These are phyloP conservation scores for Neurospora sp. DNA, from an alignment of 495 filamentous ascomycete genomes.

Conservation along the genomic window DNA sequence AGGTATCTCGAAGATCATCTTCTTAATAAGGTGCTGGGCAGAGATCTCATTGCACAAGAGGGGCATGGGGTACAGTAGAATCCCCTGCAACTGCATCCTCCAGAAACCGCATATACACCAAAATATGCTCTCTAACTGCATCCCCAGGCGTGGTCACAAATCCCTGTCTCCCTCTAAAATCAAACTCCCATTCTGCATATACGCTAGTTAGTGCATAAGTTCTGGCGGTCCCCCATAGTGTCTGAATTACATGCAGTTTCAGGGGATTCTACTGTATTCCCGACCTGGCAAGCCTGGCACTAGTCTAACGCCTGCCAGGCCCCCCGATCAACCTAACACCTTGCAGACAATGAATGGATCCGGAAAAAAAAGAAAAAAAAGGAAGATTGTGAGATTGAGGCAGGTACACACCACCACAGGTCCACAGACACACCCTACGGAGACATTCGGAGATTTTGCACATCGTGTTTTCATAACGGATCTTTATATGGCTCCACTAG, in stretches of 20 bases:
- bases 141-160: no score
- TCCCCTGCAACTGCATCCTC: no score
- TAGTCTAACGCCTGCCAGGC: not conserved
- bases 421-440: not conserved
- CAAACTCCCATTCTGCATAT: no score
- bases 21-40: not conserved
- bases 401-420: not conserved
- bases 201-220: no score
- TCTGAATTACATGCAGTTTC: no score
- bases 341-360: not conserved
- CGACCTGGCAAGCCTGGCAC: not conserved
- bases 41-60: not conserved
- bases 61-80: not conserved
- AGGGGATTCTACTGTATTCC: not conserved
- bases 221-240: no score
- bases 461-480: not conserved
- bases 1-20: not conserved
- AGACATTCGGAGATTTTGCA: not conserved
- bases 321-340: not conserved
- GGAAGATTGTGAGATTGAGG: not conserved
- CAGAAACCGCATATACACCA: no score
- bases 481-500: not conserved
- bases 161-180: no score
- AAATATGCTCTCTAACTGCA: no score
- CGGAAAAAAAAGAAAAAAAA: not conserved